These are phyloP conservation scores for Termitomyces sp. DNA, from an alignment of 768 basidiomycete species.

Conservation along the genomic window DNA sequence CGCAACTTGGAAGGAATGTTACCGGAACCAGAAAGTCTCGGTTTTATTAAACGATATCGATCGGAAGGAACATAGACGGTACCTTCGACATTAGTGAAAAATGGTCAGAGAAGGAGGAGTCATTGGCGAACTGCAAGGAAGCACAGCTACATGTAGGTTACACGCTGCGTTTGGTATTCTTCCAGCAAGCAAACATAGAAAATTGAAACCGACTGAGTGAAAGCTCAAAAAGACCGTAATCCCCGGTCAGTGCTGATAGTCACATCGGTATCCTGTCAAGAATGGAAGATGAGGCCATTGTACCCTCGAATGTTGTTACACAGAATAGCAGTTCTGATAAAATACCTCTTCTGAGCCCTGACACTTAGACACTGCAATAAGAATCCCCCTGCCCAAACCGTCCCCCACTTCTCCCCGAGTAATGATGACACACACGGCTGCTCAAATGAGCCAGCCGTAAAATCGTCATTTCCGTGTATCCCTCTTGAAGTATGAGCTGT, in stretches of 20 bases:
- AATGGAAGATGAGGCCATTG: not conserved
- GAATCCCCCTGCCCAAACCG: not conserved
- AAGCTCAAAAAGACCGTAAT: not conserved
- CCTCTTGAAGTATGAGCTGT: conserved; percentile 78
- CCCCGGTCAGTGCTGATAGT: not conserved
- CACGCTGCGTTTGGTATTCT: not conserved
- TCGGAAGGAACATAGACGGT: conserved; percentile 2
- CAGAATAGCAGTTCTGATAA: conserved; percentile 8
- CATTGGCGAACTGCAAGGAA: not conserved
- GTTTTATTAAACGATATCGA: too few species aligned
- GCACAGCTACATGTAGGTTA: not conserved
- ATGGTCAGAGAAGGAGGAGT: not conserved
- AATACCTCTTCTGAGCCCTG: conserved; percentile 12
- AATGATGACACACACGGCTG: not conserved
- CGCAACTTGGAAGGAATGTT: not conserved
- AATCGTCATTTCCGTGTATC: conserved; percentile 33
- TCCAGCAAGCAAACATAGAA: too few species aligned
- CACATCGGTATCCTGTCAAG: not conserved
- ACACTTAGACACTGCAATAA: not conserved
- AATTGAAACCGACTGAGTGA: not conserved
- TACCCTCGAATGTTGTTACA: conserved; percentile 8
- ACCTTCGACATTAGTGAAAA: not conserved
- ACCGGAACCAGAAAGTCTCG: not conserved
- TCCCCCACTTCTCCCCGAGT: not conserved
- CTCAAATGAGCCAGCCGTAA: conserved; percentile 6